Conservation (phyloP, 2,329 filamentous ascomycete species). For the Paradendryphiella salina region DNA sequence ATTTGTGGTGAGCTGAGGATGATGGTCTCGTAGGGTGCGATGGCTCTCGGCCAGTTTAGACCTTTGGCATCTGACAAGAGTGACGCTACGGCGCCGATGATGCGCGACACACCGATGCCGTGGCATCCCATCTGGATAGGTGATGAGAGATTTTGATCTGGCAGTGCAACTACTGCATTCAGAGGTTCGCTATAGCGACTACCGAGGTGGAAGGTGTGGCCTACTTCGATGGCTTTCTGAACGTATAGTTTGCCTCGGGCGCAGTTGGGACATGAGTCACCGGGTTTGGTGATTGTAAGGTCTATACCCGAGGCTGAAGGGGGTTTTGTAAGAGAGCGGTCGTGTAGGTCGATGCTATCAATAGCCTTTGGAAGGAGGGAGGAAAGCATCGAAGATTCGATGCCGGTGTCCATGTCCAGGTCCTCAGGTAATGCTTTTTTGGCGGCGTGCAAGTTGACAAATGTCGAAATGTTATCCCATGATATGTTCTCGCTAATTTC, state of each 20-base stretch:
- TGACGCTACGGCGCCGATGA: conserved; percentile 84
- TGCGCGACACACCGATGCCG: conserved; percentile 88
- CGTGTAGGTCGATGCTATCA: conserved; percentile 22
- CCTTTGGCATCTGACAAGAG: conserved; percentile 68
- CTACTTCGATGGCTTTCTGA: conserved; percentile 80
- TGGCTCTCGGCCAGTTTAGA: conserved; percentile 82
- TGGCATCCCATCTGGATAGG: conserved; percentile 94
- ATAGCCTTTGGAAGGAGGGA: conserved; percentile 26
- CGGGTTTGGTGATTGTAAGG: conserved; percentile 66
- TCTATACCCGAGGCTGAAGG: conserved; percentile 46
- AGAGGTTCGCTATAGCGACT: conserved; percentile 83
- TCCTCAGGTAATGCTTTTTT: conserved; percentile 59
- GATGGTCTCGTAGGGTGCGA: conserved; percentile 81
- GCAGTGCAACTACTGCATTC: conserved; percentile 61
- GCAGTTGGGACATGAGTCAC: conserved; percentile 76
- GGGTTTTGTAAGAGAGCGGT: conserved; percentile 19
- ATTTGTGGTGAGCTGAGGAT: conserved; percentile 60
- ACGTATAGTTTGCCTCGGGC: conserved; percentile 63
- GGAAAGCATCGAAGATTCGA: conserved; percentile 53
- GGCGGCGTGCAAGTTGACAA: conserved; percentile 64
- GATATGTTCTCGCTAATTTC: not conserved
- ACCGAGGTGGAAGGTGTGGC: conserved; percentile 92
- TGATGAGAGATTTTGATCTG: conserved; percentile 49
- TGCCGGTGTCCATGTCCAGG: conserved; percentile 70
- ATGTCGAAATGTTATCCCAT: conserved; percentile 37